These are phyloP conservation scores for Mollisia scopiformis DNA, from an alignment of 2,329 filamentous ascomycete species.

Conservation along the genomic window DNA sequence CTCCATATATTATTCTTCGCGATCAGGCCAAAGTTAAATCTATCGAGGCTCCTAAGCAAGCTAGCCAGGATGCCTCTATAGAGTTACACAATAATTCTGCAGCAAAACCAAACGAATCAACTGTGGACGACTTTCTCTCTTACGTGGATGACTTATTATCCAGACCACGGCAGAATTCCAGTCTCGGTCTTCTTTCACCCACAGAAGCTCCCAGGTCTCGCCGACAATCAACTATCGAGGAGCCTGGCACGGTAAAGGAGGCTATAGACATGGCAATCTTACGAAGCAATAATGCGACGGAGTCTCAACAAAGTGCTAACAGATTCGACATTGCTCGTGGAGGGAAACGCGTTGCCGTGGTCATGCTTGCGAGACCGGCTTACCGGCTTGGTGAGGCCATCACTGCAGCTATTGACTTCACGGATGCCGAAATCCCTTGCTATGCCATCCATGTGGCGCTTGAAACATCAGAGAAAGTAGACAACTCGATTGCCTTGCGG, in stretches of 20 bases:
- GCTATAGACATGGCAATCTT: constrained; percentile 91
- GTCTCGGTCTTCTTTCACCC: constrained; percentile 71
- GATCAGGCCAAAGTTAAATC: constrained; percentile 65
- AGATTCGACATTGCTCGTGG: constrained; percentile 94
- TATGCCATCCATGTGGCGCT: constrained; percentile 84
- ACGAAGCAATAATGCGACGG: constrained; percentile 70
- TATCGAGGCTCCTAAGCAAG: constrained; percentile 25
- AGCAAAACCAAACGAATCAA: constrained; percentile 38
- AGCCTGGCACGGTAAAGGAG: constrained; percentile 71
- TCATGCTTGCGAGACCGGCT: constrained; percentile 85
- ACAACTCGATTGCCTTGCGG: constrained; percentile 77
- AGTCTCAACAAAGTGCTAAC: constrained; percentile 80
- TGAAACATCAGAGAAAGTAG: constrained; percentile 85
- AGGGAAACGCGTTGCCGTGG: constrained; percentile 86
- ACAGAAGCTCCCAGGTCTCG: constrained; percentile 61
- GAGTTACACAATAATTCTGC: constrained; percentile 30
- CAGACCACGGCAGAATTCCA: constrained; percentile 55
- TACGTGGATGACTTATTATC: constrained; percentile 79
- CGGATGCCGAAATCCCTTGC: constrained; percentile 74
- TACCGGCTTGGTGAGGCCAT: constrained; percentile 90
- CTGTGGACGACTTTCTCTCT: constrained; percentile 68
- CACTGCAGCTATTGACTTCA: constrained; percentile 83
- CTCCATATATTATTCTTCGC: constrained; percentile 84
- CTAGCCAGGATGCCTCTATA: constrained; percentile 13
- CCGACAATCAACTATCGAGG: constrained; percentile 57